Evolutionary conservation across 2,329 filamentous ascomycete genomes (phyloP), one percentile per base, ranked within the genome.

Genomic region (Calonectria montana): DNA sequence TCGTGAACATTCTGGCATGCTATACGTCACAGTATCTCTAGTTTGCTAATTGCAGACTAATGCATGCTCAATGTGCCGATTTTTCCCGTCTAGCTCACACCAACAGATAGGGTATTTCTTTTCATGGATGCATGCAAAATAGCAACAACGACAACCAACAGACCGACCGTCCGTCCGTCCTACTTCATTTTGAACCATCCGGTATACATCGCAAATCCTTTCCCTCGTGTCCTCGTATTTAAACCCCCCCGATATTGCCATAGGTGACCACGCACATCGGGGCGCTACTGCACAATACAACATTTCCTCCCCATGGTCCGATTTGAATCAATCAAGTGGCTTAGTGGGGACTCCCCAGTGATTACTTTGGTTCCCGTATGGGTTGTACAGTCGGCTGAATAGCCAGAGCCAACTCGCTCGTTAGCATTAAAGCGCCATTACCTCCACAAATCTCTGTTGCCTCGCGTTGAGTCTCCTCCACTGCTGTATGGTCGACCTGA

Each of bases 401-500:
- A 13, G 45, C 23, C 31, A 47, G 41, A 57, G 37, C 21, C 37
- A 57, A 21, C 48, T 29, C 59, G 37, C 59, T 16, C 43, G 16
- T 29, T 25, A 15, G 29, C 16, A 61, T 50, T 23, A 18, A 47
- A 13, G 27, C 3, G n/a, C 12, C 29, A 23, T 71, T 57, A 43
- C 43, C 73, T 77, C 77, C 77, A 79, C 23, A 79, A 41, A 70
- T 79, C 77, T 66, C 75, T 74, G 53, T 76, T 76, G 16, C 66
- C 74, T 62, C 76, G 69, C 55, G 53, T 59, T 16, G 73, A 74
- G 8, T 82, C 80, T 1, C 86, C 84, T 4, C 83, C 80, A 61
- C 86, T 88, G 76, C 86, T 88, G 65, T 75, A 77, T 27, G 81
- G 81, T n/a, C 81, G 75, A 74, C 76, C 78, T 23, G 73, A 65